Base-by-base conservation (phyloP, 2,329 filamentous ascomycete genomes). In the Ustilaginoidea virens region DNA sequence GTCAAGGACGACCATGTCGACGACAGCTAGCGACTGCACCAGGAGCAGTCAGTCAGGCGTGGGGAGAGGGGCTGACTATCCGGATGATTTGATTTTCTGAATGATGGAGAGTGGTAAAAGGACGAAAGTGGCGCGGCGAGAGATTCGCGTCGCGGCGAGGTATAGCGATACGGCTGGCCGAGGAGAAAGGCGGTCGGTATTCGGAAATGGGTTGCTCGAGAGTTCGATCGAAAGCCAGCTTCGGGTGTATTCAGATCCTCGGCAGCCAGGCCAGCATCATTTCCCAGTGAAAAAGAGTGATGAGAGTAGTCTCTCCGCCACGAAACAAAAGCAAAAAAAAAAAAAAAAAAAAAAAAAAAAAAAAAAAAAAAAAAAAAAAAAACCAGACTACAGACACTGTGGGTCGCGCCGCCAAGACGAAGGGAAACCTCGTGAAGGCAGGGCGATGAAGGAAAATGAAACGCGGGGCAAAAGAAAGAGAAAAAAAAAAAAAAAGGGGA, bases 1-100 rank as follows among this genome's bases (percentile, higher is more conserved):
- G 49, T 69, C 64, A 39, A 32, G 25, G n/a, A 32, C 30, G 19
- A 61, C 60, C 63, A 67, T 66, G 33, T 36, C 50, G 35, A 36
- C 48, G 39, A 37, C 33, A 38, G 32, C 32, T 30, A 34, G 31
- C 33, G 38, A 43, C 42, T 47, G 42, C 41, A n/a, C n/a, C n/a
- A n/a, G n/a, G 17, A 17, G 23, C 24, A 20, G 20, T 23, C 27
- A 30, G 27, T 14, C 27, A 14, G 27, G 20, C 27, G 23, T 23
- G 17, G 25, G 13, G 13, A 24, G 18, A 17, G 22, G 6, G 13
- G 10, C 10, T 15, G 21, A 22, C n/a, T 29, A 19, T 19, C 18
- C n/a, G n/a, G n/a, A n/a, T n/a, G n/a, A 12, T 24, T 8, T 7
- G 22, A 12, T 3, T 24, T 7, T 7, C 8, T 13, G 22, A 27